A percentile compares a stretch with the other conserved stretches of the same genome.
These are phyloP conservation scores for Candida sanyiensis DNA, from an alignment of 805 yeast genomes.

Conservation along the genomic window DNA sequence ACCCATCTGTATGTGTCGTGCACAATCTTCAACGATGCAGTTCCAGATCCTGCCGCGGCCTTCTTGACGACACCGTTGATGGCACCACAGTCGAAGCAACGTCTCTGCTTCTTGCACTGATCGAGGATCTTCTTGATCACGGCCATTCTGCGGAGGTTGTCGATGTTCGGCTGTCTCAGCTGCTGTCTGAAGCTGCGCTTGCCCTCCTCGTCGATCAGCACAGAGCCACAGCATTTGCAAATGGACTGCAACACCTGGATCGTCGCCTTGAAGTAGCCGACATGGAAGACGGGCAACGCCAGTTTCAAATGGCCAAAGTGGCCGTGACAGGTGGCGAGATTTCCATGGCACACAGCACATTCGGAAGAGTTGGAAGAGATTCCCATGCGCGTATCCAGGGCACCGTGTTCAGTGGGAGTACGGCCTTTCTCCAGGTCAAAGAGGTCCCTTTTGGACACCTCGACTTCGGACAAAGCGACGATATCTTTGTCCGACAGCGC, in stretches of 20 bases:
- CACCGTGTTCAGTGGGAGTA: slow-evolving; percentile 77
- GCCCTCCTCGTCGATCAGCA: slow-evolving; percentile 67
- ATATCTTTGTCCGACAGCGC: slow-evolving; percentile 91
- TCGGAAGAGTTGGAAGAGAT: slow-evolving; percentile 79
- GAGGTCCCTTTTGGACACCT: slow-evolving; percentile 83
- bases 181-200: slow-evolving; percentile 70
- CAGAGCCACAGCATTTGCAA: slow-evolving; percentile 82
- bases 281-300: slow-evolving; percentile 95
- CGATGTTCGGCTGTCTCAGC: slow-evolving; percentile 79
- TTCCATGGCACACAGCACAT: slow-evolving; percentile 89
- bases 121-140: slow-evolving; percentile 76
- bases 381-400: slow-evolving; percentile 92
- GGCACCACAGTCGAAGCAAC: slow-evolving; percentile 82
- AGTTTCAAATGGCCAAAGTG: slow-evolving; percentile 94
- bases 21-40: slow-evolving; percentile 90
- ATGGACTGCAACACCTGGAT: slow-evolving; percentile 83
- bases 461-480: slow-evolving; percentile 90
- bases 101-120: slow-evolving; percentile 91
- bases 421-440: slow-evolving; percentile 89
- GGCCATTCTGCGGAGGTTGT: slow-evolving; percentile 88
- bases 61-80: slow-evolving; percentile 96
- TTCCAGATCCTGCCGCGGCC: slow-evolving; percentile 86
- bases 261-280: slow-evolving; percentile 91
- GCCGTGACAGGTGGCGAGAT: slow-evolving; percentile 92
- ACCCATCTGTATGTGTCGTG: slow-evolving; percentile 96